These are phyloP conservation scores for Eimeria praecox DNA, from an alignment of 169 alveolate genomes.

Conservation along the genomic window DNA sequence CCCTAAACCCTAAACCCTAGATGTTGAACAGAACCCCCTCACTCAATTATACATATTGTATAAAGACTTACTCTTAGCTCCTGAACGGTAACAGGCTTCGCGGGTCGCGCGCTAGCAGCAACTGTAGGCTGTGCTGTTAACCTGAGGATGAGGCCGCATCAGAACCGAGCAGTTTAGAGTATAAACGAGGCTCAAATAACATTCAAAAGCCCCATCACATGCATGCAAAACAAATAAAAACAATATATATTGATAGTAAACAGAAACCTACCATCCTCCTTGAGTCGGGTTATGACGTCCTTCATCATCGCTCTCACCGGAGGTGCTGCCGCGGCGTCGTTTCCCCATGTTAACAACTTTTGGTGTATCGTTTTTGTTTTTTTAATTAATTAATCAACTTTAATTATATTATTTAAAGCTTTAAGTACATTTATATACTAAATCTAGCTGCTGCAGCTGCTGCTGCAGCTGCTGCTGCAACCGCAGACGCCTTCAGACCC, in stretches of 20 bases:
- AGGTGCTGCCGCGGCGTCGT: conserved; percentile 48
- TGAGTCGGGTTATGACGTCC: neutral
- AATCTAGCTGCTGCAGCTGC: too few relatives aligned
- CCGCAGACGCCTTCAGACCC: too few relatives aligned
- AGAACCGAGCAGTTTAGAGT: neutral
- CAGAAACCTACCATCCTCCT: neutral
- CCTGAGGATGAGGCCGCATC: neutral
- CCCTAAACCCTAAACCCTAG: neutral
- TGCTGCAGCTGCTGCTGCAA: too few relatives aligned
- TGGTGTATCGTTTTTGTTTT: neutral
- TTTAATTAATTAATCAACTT: neutral
- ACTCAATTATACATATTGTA: neutral
- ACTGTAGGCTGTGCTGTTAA: neutral
- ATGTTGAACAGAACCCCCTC: too few relatives aligned
- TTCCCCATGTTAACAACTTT: conserved; percentile 14
- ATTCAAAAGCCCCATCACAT: neutral
- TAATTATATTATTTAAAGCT: too few relatives aligned
- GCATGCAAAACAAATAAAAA: neutral
- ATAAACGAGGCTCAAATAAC: too few relatives aligned
- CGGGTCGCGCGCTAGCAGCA: conserved; percentile 7
- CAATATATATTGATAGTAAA: neutral
- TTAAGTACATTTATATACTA: too few relatives aligned
- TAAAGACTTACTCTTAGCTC: conserved; percentile 32
- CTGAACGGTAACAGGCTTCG: conserved; percentile 34
- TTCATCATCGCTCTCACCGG: conserved; percentile 20